A percentile compares a stretch with the other conserved stretches of the same genome.
phyloP scores from a whole-genome alignment of 768 basidiomycete species.

The Calocera viscosa region DNA sequence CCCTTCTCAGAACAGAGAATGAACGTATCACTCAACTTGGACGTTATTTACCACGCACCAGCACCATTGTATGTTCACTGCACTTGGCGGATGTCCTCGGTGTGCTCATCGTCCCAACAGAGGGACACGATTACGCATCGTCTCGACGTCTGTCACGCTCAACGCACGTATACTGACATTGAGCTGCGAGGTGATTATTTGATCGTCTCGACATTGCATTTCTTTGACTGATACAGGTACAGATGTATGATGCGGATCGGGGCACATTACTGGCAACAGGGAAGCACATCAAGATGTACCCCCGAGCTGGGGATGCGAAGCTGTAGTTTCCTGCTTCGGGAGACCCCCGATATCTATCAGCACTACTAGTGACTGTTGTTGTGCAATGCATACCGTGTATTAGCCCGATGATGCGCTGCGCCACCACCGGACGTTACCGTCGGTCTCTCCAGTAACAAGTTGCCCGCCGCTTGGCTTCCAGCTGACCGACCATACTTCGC shows the following conservation, averaged over 20 bases:
- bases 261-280: background rate
- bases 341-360: background rate
- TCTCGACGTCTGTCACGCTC: background rate
- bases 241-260: constrained; percentile 3
- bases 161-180: background rate
- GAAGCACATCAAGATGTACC: background rate
- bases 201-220: background rate
- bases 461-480: constrained; percentile 63
- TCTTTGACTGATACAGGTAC: background rate
- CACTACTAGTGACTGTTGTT: background rate
- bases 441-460: constrained; percentile 65
- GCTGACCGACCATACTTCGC: constrained; percentile 73
- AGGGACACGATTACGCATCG: background rate
- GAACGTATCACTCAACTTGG: background rate
- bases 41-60: background rate
- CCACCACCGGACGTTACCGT: constrained; percentile 67
- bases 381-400: background rate
- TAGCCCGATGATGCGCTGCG: background rate
- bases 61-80: background rate
- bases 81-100: background rate
- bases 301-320: background rate
- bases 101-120: background rate
- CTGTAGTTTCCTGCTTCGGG: background rate
- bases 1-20: background rate
- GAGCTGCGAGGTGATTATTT: background rate